Base-by-base conservation (phyloP, 2,329 filamentous ascomycete species). In the Podosphaera leucotricha region DNA sequence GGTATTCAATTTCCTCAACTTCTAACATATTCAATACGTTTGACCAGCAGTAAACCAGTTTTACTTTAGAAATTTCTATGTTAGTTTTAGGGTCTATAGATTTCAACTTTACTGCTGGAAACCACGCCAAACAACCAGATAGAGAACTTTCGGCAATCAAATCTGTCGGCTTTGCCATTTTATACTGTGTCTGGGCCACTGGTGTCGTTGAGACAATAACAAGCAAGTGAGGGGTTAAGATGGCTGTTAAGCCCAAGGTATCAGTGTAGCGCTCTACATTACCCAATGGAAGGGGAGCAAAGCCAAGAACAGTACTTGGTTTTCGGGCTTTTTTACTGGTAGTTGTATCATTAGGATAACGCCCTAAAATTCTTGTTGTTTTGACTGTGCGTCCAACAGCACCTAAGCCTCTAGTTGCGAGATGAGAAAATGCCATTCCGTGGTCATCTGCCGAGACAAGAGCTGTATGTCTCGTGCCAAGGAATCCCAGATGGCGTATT, bases 181-280 rank as follows among this genome's bases (percentile, higher is more conserved):
- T 98, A 60, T 94, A 82, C 57, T 98, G 90, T 1, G 90, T 98
- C 59, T 94, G 86, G 3, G 92, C 90, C 30, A 95, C 71, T 0
- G 90, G 90, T 0, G 87, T 98, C 0, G 90, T 98, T 0, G 92
- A 98, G 11, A 98, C 90, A 53, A 98, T 86, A 33, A 98, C 90
- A 35, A 98, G 67, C 3, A 98, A 66, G 60, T 98, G 95, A 0
- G 90, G 90, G 0, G 90, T 98, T 46, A 98, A 67, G 69, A 98
- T 85, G 4, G 92, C 92, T 38, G 92, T 94, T 46, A 98, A 62
- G 0, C 90, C 90, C 66, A 98, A 73, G 2, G 70, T 68, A 59
- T 98, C 90, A 2, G 85, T 92, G 5, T 77, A 71, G 50, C 87
- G 78, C 57, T 93, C 86, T 2, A 92, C 75, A 55, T 95, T 98